Evolutionary conservation across 768 basidiomycete genomes (phyloP), one percentile per base, ranked within the genome.

Genomic region (Leccinum rimulosum): DNA sequence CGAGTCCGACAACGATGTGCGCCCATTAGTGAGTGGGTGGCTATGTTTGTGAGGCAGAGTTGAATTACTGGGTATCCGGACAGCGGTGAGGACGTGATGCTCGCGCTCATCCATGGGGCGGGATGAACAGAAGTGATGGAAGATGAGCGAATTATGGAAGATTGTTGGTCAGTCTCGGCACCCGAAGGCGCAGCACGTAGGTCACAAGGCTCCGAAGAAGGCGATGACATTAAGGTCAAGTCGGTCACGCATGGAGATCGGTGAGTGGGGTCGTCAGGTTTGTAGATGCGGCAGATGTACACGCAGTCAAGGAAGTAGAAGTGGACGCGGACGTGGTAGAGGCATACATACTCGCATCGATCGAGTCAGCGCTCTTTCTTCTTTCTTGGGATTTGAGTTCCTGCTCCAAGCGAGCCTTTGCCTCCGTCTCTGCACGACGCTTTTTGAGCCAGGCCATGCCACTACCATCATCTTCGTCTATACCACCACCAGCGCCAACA

Each of bases 371-470:
- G 12, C 68, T 68, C 57, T 57, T 66, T 40, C 65, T 50, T 22
- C 63, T 63, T 61, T 74, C 70, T 19, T 55, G 59, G 12, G 57
- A 49, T 30, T 56, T 59, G 7, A 55, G 49, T 15, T 63, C 64
- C 53, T 60, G 63, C 17, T 69, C 69, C 33, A 62, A 54, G 25
- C 61, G 70, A 17, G 64, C 64, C 52, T 69, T 71, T 61, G 79
- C 79, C 64, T 84, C 82, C 56, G 72, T 72, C 73, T 90, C 86
- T 52, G 85, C 86, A 64, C 82, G 75, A 45, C 93, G 71, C 61
- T 72, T 76, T 75, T 80, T 84, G 27, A 95, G 81, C 93, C 93
- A 95, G 0, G 80, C 85, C 84, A 94, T 87, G 10, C 93, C 93
- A 71, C 88, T 89, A 1, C 91, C 92, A 63, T 94, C 93, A 59